Evolutionary conservation across 2,329 filamentous ascomycete genomes (phyloP).

Genomic region (Beauveria australis): DNA sequence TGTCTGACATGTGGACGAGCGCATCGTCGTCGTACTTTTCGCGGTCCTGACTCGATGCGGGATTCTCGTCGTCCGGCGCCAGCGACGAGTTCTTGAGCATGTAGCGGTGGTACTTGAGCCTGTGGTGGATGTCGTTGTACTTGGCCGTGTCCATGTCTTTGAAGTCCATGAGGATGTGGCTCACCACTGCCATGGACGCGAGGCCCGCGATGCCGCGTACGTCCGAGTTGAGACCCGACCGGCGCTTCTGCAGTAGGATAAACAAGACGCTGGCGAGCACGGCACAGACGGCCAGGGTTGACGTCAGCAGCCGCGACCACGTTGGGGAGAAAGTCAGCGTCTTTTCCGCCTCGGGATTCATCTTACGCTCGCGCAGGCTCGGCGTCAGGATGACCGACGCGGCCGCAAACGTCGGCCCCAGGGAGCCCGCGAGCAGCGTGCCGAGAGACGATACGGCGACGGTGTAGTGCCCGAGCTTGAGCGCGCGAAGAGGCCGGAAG

Average conservation of each 20-base stretch:
- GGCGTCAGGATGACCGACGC: conserved; percentile 53
- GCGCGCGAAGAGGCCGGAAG: conserved; percentile 53
- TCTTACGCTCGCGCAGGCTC: conserved; percentile 34
- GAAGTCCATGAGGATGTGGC: conserved; percentile 67
- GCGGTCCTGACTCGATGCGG: conserved; percentile 29
- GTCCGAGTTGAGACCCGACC: conserved; percentile 58
- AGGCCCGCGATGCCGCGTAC: conserved; percentile 67
- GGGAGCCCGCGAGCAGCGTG: conserved; percentile 56
- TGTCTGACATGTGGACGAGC: conserved; percentile 39
- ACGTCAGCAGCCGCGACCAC: conserved; percentile 56
- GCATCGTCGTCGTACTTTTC: conserved; percentile 31
- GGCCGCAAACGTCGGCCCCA: conserved; percentile 61
- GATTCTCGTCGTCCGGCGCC: conserved; percentile 51
- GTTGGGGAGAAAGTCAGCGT: conserved; percentile 45
- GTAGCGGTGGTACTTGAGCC: conserved; percentile 59
- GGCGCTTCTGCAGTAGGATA: conserved; percentile 51
- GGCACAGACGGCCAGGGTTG: conserved; percentile 48
- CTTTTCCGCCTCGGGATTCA: conserved; percentile 38
- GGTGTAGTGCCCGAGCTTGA: conserved; percentile 57
- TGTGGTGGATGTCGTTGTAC: conserved; percentile 58
- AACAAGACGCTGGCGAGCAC: conserved; percentile 49
- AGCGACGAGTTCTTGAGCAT: conserved; percentile 63
- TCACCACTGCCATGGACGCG: conserved; percentile 66
- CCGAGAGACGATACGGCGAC: conserved; percentile 59
- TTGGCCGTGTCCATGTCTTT: conserved; percentile 61